phyloP scores from a whole-genome alignment of 2,329 filamentous ascomycete genomes.

The Tympanopsis confertula region DNA sequence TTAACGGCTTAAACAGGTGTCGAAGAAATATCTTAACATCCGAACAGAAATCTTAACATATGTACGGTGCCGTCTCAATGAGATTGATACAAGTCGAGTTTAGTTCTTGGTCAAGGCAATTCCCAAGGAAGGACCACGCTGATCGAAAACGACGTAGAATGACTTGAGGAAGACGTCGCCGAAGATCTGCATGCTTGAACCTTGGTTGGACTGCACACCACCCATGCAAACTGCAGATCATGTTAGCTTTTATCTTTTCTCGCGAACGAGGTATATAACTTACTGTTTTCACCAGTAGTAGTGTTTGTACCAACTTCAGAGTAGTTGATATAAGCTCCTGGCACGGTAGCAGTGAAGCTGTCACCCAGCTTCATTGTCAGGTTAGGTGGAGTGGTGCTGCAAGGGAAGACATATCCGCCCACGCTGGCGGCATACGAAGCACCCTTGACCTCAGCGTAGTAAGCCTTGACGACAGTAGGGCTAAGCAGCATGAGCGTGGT shows the following conservation, averaged over 20 bases:
- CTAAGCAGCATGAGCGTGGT: slow-evolving; percentile 55
- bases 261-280: slow-evolving; percentile 8
- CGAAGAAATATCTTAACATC: no score
- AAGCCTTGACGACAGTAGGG: slow-evolving; percentile 39
- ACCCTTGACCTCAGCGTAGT: slow-evolving; percentile 43
- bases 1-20: no score
- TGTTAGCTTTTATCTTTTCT: background rate
- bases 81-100: no score
- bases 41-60: no score
- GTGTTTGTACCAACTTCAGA: slow-evolving; percentile 32
- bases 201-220: slow-evolving; percentile 52
- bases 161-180: slow-evolving; percentile 73
- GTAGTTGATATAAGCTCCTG: slow-evolving; percentile 43
- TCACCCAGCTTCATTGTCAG: slow-evolving; percentile 40
- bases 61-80: no score
- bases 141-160: slow-evolving; percentile 63
- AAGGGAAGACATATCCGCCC: slow-evolving; percentile 45
- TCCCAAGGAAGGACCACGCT: background rate
- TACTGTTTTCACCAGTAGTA: slow-evolving; percentile 21
- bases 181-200: slow-evolving; percentile 48
- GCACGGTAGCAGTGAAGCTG: slow-evolving; percentile 33
- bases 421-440: slow-evolving; percentile 28
- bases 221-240: slow-evolving; percentile 47
- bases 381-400: slow-evolving; percentile 36
- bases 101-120: background rate